A percentile compares a stretch with the other conserved stretches of the same genome.
Evolutionary conservation across 202 grass and related monocot species (phyloP).

Genomic region (Eragrostis tef): DNA sequence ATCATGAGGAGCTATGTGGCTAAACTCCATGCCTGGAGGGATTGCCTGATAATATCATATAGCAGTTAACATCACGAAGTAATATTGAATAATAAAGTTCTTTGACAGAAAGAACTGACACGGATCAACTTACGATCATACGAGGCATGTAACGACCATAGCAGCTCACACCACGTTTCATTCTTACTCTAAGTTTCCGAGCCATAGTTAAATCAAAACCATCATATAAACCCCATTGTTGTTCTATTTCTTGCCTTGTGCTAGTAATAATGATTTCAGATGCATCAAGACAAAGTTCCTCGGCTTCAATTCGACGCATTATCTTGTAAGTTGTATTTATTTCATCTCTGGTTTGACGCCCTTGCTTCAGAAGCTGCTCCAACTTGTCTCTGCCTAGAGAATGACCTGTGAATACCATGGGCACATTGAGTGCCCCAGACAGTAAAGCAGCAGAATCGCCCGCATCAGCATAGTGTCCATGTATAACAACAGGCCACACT

Average conservation of each 20-base stretch:
- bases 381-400: conserved; percentile 90
- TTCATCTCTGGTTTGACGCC: conserved; percentile 79
- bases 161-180: conserved; percentile 66
- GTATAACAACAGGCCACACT: conserved; percentile 83
- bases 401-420: conserved; percentile 88
- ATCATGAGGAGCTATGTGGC: conserved; percentile 64
- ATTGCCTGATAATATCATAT: conserved; percentile 59
- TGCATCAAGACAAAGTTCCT: conserved; percentile 79
- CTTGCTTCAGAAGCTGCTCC: conserved; percentile 87
- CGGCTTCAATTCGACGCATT: conserved; percentile 83
- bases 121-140: conserved; percentile 71
- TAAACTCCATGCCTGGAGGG: conserved; percentile 88
- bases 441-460: conserved; percentile 81
- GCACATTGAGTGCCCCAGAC: conserved; percentile 79
- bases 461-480: conserved; percentile 90
- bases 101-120: conserved; percentile 34
- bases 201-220: conserved; percentile 81
- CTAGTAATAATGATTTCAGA: conserved; percentile 90
- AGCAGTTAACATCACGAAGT: conserved; percentile 24
- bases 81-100: conserved; percentile 10
- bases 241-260: conserved; percentile 82
- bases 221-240: conserved; percentile 86
- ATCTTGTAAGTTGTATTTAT: conserved; percentile 81
- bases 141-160: conserved; percentile 77
- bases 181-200: conserved; percentile 66